Evolutionary conservation across 805 yeast genomes (phyloP), one percentile per base, ranked within the genome.

Genomic region (Pichia phayaonensis): DNA sequence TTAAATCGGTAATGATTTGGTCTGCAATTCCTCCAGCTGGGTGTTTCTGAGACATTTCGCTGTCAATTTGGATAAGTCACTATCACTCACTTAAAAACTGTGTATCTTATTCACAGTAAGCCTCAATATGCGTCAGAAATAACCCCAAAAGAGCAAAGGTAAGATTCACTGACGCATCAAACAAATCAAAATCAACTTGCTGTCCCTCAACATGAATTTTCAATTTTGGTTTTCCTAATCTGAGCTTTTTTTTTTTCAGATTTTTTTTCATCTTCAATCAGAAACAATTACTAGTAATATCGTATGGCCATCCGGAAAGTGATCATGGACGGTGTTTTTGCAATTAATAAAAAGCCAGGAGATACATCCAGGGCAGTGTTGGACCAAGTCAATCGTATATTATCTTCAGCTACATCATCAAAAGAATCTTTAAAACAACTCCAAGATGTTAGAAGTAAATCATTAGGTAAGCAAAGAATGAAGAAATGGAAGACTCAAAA

Each of bases 271-370:
- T 8, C n/a, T 34, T 8, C 4, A 29, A 29, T 8, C 12, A 12
- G 5, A 16, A 29, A 15, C 20, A 34, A n/a, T n/a, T 11, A 34
- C 20, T n/a, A 1, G n/a, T n/a, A 34, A n/a, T 34, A n/a, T 24
- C 40, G 18, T 13, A 52, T 47, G 54, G 10, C 42, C 5, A 2
- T 18, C 1, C 50, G 22, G 41, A 23, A 10, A 48, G 31, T 55
- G 11, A 87, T 34, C n/a, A 34, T 92, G 96, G 88, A 90, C 60
- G 98, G 99, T 42, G 77, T 94, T 1, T 88, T 92, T 72, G 98
- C 98, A 10, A 79, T 92, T 42, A 84, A 84, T 56, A 92, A 92
- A 64, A 98, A 98, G 0, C 70, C 82, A 16, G 97, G 97, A 0
- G 76, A 86, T 13, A 73, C 95, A 1, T 90, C 97, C 0, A 79